These are phyloP conservation scores for Naganishia friedmannii DNA, from an alignment of 768 basidiomycete genomes.

Conservation along the genomic window DNA sequence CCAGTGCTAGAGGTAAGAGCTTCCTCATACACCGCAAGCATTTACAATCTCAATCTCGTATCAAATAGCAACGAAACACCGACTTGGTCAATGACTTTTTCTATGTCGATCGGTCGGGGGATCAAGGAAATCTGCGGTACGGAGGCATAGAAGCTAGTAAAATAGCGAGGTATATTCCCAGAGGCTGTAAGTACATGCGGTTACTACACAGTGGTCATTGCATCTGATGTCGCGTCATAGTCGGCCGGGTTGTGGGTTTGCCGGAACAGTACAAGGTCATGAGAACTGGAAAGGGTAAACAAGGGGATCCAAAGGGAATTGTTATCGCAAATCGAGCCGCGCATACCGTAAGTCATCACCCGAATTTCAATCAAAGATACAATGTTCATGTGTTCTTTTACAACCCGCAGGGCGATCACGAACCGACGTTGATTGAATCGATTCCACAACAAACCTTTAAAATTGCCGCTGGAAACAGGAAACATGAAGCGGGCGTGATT, in stretches of 20 bases:
- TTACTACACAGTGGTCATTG: background rate
- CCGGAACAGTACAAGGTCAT: constrained; percentile 11
- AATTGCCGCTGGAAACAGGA: background rate
- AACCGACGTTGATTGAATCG: constrained; percentile 1
- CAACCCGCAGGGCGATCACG: constrained; percentile 18
- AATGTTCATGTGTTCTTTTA: background rate
- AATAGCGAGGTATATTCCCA: constrained; percentile 9
- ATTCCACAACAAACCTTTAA: constrained; percentile 3
- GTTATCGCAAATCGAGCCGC: background rate
- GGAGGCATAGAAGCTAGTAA: constrained; percentile 18
- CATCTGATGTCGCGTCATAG: background rate
- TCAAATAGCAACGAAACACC: background rate
- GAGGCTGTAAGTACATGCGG: constrained; percentile 20
- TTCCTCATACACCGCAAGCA: background rate
- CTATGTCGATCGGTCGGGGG: constrained; percentile 27
- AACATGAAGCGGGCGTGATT: constrained; percentile 1
- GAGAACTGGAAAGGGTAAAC: background rate
- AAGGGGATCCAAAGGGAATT: constrained; percentile 16
- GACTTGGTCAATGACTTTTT: constrained; percentile 3
- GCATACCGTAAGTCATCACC: background rate
- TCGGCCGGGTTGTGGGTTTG: constrained; percentile 23
- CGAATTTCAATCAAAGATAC: background rate
- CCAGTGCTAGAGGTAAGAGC: background rate
- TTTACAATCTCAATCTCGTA: background rate
- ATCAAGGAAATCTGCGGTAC: constrained; percentile 26